phyloP scores from a whole-genome alignment of 2,329 filamentous ascomycete species.

The Orbilia javanica region DNA sequence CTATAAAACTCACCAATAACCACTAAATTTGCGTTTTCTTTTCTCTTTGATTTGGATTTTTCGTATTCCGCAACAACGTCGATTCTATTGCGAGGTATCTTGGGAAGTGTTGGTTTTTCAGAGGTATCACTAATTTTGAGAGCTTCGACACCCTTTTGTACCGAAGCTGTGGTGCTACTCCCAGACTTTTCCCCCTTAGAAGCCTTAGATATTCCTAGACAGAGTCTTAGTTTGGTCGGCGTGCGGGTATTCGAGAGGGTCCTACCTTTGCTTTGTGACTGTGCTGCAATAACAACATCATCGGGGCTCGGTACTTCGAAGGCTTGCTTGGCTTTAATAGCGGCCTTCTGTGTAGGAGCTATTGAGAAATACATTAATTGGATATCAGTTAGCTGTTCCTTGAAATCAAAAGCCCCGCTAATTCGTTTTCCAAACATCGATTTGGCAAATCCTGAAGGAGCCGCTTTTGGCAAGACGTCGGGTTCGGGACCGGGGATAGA shows the following conservation, averaged over 20 bases:
- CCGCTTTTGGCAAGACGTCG: constrained; percentile 44
- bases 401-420: constrained; percentile 17
- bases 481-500: constrained; percentile 10
- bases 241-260: neutral
- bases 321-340: constrained; percentile 69
- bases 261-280: constrained; percentile 69
- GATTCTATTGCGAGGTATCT: constrained; percentile 74
- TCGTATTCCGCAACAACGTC: constrained; percentile 86
- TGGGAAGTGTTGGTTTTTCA: constrained; percentile 19
- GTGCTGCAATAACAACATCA: constrained; percentile 86
- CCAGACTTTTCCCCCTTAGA: constrained; percentile 68
- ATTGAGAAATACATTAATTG: constrained; percentile 63
- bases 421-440: constrained; percentile 66
- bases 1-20: constrained; percentile 79
- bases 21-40: constrained; percentile 88
- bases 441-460: constrained; percentile 65
- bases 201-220: constrained; percentile 53
- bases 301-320: constrained; percentile 92
- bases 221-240: neutral
- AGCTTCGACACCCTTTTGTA: constrained; percentile 73
- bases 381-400: constrained; percentile 22
- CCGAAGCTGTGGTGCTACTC: constrained; percentile 67
- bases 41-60: constrained; percentile 73
- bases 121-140: constrained; percentile 50
- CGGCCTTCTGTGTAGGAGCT: constrained; percentile 65